Conservation (phyloP, 2,329 filamentous ascomycete species). For the Sporothrix dimorphospora region DNA sequence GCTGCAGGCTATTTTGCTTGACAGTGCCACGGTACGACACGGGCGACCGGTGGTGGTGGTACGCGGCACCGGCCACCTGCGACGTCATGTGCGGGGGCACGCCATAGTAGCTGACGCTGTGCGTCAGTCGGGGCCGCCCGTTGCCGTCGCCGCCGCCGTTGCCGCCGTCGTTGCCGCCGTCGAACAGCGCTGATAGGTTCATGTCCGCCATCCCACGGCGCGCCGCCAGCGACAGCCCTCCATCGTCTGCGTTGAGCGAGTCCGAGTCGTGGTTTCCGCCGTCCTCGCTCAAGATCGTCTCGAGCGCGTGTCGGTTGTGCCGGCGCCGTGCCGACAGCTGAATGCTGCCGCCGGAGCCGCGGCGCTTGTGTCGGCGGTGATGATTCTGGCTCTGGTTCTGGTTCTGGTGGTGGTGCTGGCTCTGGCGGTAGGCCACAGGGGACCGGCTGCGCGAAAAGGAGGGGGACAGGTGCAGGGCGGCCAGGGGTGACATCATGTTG, state of each 20-base stretch:
- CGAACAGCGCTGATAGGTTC: constrained; percentile 16
- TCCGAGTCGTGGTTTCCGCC: constrained; percentile 42
- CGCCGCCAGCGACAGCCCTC: constrained; percentile 23
- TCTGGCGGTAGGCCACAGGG: constrained; percentile 25
- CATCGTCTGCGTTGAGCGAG: not conserved
- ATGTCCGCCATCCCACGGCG: constrained; percentile 31
- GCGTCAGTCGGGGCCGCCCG: not conserved
- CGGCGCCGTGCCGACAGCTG: constrained; percentile 44
- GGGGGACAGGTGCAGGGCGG: not conserved
- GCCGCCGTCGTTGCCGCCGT: not conserved
- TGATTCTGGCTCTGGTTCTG: constrained; percentile 26
- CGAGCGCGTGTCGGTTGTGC: constrained; percentile 39
- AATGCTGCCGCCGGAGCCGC: constrained; percentile 56
- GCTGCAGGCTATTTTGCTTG: constrained; percentile 34
- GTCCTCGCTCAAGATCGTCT: constrained; percentile 45
- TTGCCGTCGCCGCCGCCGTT: not conserved
- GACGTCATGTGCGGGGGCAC: not conserved
- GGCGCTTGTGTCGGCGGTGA: constrained; percentile 36
- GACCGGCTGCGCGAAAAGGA: constrained; percentile 4
- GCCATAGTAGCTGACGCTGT: constrained; percentile 3
- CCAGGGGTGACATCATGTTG: constrained; percentile 11
- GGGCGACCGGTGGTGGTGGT: not conserved
- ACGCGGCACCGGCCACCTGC: not conserved
- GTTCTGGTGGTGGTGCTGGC: not conserved
- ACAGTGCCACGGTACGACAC: constrained; percentile 16